These are phyloP conservation scores for Cylindrotheca fusiformis DNA, from an alignment of 108 stramenopile genomes.

Conservation along the genomic window DNA sequence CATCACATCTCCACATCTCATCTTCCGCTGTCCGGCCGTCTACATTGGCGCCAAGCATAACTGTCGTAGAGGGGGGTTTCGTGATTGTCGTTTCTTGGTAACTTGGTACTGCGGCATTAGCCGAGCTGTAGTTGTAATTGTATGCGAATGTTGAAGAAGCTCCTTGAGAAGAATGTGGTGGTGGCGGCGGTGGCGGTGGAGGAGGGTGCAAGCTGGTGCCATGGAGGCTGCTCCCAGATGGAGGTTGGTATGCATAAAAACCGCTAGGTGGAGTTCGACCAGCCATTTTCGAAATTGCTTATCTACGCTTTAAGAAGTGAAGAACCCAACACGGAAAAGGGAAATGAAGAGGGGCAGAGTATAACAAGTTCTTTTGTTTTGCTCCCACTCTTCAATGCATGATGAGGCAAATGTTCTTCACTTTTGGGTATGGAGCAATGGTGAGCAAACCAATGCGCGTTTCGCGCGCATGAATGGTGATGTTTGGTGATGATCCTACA, in stretches of 20 bases:
- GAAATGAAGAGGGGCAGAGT: too few species aligned
- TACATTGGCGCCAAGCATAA: too few species aligned
- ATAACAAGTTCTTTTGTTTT: background rate
- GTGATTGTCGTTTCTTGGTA: too few species aligned
- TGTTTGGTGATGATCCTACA: too few species aligned
- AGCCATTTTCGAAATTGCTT: conserved; percentile 1
- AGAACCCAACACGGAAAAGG: too few species aligned
- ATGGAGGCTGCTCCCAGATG: background rate
- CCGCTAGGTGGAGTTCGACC: background rate
- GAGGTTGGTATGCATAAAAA: background rate
- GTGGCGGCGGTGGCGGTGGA: conserved; percentile 27
- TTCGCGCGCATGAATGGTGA: too few species aligned
- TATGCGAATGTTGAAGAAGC: conserved; percentile 5
- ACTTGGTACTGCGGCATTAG: background rate
- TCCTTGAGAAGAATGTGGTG: conserved; percentile 5
- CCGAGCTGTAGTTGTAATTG: background rate
- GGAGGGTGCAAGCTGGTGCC: conserved; percentile 4
- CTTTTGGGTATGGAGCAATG: background rate
- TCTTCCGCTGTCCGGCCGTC: too few species aligned
- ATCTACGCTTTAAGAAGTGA: too few species aligned
- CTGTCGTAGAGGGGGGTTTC: too few species aligned
- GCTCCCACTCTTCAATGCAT: background rate
- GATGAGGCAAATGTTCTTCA: background rate
- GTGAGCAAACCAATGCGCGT: too few species aligned
- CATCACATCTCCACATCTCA: conserved; percentile 33